A percentile compares a stretch with the other conserved stretches of the same genome.
Conservation (phyloP, 257 asterid species). For the Solanum peruvianum region DNA sequence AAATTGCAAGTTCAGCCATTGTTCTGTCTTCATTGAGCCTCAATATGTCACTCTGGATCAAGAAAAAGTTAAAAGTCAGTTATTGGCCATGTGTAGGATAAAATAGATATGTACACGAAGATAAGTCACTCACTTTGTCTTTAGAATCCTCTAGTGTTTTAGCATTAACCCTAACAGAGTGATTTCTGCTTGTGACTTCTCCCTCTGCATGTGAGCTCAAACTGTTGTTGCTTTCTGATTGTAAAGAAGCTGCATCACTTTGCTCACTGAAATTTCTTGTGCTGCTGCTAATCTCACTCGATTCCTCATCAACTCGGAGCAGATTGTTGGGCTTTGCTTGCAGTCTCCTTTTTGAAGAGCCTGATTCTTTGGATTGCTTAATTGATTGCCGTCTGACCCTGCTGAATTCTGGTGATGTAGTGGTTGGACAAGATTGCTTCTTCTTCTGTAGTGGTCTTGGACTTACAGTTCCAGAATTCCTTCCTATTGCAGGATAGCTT, state of each 20-base stretch:
- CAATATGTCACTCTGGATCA: conserved; percentile 37
- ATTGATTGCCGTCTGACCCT: conserved; percentile 21
- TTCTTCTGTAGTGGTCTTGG: conserved; percentile 43
- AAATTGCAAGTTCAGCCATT: conserved; percentile 29
- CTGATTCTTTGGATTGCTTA: conserved; percentile 22
- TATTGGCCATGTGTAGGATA: background rate
- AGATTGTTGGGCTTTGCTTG: conserved; percentile 25
- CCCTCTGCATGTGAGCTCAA: conserved; percentile 48
- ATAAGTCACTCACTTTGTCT: conserved; percentile 16
- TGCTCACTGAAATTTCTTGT: conserved; percentile 44
- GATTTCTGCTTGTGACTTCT: conserved; percentile 38
- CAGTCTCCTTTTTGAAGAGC: conserved; percentile 20
- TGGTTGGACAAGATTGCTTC: conserved; percentile 22
- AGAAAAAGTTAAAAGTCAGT: conserved; percentile 6
- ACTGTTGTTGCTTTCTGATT: conserved; percentile 70
- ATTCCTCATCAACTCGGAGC: conserved; percentile 31
- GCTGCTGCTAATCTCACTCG: conserved; percentile 33
- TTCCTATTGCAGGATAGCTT: conserved; percentile 19
- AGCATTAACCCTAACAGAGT: conserved; percentile 19
- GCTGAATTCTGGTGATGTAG: conserved; percentile 23
- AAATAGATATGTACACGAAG: background rate
- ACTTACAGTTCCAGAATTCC: conserved; percentile 36
- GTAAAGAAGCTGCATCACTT: conserved; percentile 56
- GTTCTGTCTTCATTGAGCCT: conserved; percentile 28
- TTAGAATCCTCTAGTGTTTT: conserved; percentile 25